Evolutionary conservation across 495 filamentous ascomycete genomes (phyloP).

Genomic region (Xylaria venustula): DNA sequence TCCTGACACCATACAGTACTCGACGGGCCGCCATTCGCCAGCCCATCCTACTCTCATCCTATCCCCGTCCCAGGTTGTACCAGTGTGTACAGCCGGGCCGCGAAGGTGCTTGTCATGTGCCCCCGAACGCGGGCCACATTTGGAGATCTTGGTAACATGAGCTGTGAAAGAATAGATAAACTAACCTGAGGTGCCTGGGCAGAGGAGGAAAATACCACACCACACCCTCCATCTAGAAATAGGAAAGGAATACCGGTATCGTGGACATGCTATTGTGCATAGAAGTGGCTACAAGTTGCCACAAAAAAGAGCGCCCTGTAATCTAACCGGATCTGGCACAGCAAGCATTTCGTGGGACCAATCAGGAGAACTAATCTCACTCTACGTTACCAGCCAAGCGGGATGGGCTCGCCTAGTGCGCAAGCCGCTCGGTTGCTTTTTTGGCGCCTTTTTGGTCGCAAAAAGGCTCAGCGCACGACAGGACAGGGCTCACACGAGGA

Average conservation of each 20-base stretch:
- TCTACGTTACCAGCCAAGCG: slow-evolving; percentile 11
- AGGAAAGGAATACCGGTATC: too few species aligned
- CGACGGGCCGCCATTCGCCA: slow-evolving; percentile 1
- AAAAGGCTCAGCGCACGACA: too few species aligned
- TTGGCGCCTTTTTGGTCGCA: too few species aligned
- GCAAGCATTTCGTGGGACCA: slow-evolving; percentile 10
- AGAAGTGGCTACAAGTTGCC: too few species aligned
- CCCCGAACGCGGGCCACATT: neutral
- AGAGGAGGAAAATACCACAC: too few species aligned
- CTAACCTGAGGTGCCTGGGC: too few species aligned
- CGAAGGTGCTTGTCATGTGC: slow-evolving; percentile 14
- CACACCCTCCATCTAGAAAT: too few species aligned
- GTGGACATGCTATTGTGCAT: too few species aligned
- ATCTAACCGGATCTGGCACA: neutral
- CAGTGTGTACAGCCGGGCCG: slow-evolving; percentile 7
- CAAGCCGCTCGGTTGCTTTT: neutral
- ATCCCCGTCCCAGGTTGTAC: too few species aligned
- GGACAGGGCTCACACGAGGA: too few species aligned
- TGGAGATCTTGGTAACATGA: slow-evolving; percentile 9
- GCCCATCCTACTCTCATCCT: neutral
- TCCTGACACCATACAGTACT: neutral
- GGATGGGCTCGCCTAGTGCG: slow-evolving; percentile 5
- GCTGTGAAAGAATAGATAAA: neutral
- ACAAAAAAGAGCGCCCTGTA: neutral
- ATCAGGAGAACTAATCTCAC: slow-evolving; percentile 1